phyloP scores from a whole-genome alignment of 768 basidiomycete genomes.

The Suillus lakei region DNA sequence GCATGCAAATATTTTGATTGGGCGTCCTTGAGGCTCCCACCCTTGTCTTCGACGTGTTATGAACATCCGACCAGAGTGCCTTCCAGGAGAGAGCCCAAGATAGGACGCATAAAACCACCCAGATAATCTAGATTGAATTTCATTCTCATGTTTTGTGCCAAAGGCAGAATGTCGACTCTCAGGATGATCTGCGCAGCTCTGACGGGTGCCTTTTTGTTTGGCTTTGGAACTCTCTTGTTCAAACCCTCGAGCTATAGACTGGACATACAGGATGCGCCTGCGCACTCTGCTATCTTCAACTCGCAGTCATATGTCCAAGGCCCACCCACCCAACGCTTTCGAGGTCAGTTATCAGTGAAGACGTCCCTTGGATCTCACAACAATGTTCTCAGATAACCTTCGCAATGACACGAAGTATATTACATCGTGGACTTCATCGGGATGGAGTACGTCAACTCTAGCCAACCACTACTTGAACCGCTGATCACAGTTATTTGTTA shows the following conservation, averaged over 20 bases:
- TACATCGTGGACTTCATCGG: conserved; percentile 74
- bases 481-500: conserved; percentile 28
- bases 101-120: not conserved
- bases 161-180: not conserved
- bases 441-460: conserved; percentile 61
- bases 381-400: conserved; percentile 56
- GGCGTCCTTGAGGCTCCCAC: not conserved
- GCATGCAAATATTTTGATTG: not conserved
- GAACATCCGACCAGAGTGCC: conserved; percentile 10
- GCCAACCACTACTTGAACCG: too few species aligned
- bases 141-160: not conserved
- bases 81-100: conserved; percentile 1
- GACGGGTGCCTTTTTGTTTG: conserved; percentile 31
- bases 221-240: conserved; percentile 13
- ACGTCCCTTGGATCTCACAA: not conserved
- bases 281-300: not conserved
- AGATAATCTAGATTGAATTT: not conserved
- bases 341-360: conserved; percentile 44
- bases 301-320: conserved; percentile 39
- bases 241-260: not conserved
- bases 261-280: not conserved
- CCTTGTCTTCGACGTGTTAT: not conserved
- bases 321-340: conserved; percentile 58
- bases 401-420: conserved; percentile 65
- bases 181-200: conserved; percentile 21